Conservation (phyloP, 345 rosid species). For the Lumnitzera littorea region DNA sequence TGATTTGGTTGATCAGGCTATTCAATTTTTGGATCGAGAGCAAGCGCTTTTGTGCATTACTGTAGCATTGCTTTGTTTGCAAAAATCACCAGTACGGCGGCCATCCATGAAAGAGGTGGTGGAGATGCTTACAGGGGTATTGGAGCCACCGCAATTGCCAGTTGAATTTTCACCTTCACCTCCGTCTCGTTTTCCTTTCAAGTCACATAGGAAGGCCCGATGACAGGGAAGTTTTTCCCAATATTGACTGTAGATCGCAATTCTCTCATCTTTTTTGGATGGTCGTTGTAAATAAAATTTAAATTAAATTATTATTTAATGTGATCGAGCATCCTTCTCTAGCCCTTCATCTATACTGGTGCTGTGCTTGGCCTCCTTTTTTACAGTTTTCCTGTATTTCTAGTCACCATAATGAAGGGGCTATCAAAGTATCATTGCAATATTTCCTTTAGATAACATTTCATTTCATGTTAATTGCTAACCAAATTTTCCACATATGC, state of each 20-base stretch:
- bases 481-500: no score
- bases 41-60: constrained; percentile 74
- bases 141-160: constrained; percentile 57
- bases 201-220: constrained; percentile 37
- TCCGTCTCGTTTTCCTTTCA: constrained; percentile 46
- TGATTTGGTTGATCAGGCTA: constrained; percentile 67
- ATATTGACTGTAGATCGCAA: constrained; percentile 11
- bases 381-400: not conserved
- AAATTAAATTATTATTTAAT: constrained; percentile 9
- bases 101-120: constrained; percentile 82
- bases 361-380: not conserved
- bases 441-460: not conserved
- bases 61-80: constrained; percentile 73
- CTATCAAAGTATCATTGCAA: not conserved
- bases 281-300: constrained; percentile 18
- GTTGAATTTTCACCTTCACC: constrained; percentile 81
- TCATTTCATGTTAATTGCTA: not conserved
- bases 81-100: constrained; percentile 57
- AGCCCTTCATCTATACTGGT: constrained; percentile 5
- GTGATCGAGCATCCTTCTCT: constrained; percentile 8
- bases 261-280: constrained; percentile 11
- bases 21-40: constrained; percentile 47
- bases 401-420: constrained; percentile 1
- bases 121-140: constrained; percentile 57
- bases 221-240: constrained; percentile 8